Evolutionary conservation across 1,284 basidiomycete species (phyloP).

Genomic region (Melampsora americana): DNA sequence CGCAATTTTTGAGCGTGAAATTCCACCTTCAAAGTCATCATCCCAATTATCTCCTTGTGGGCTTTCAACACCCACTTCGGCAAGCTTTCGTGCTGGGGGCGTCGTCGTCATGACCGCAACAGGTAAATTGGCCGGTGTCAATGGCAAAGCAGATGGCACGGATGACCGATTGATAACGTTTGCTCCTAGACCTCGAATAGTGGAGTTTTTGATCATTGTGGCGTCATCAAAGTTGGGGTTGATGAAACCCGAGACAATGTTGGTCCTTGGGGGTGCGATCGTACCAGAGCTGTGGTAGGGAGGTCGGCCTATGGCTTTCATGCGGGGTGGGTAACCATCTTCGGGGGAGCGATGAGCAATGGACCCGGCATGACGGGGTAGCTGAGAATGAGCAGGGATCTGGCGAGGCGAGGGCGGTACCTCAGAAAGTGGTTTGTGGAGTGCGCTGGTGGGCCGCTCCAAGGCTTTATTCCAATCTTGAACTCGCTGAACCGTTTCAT

Average conservation of each 20-base stretch:
- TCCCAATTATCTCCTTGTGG: constrained; percentile 89
- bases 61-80: constrained; percentile 59
- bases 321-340: constrained; percentile 4
- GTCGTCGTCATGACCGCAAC: constrained; percentile 47
- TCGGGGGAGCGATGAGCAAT: constrained; percentile 14
- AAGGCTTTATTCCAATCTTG: constrained; percentile 98
- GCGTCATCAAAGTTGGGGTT: constrained; percentile 27
- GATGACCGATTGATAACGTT: constrained; percentile 24
- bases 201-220: constrained; percentile 36
- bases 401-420: constrained; percentile 28
- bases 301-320: constrained; percentile 8
- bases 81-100: constrained; percentile 49
- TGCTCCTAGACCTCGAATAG: constrained; percentile 33
- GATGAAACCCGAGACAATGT: neutral
- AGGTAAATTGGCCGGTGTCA: constrained; percentile 44
- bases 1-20: constrained; percentile 77
- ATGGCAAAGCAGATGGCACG: constrained; percentile 46
- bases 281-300: constrained; percentile 16
- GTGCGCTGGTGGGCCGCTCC: constrained; percentile 38
- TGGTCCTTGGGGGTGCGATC: constrained; percentile 19
- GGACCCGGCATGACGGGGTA: constrained; percentile 8
- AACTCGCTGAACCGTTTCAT: constrained; percentile 88
- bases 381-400: constrained; percentile 3
- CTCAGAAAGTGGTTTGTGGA: constrained; percentile 26
- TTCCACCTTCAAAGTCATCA: constrained; percentile 91